Evolutionary conservation across 2,329 filamentous ascomycete species (phyloP).

Genomic region (Fusarium graminum): DNA sequence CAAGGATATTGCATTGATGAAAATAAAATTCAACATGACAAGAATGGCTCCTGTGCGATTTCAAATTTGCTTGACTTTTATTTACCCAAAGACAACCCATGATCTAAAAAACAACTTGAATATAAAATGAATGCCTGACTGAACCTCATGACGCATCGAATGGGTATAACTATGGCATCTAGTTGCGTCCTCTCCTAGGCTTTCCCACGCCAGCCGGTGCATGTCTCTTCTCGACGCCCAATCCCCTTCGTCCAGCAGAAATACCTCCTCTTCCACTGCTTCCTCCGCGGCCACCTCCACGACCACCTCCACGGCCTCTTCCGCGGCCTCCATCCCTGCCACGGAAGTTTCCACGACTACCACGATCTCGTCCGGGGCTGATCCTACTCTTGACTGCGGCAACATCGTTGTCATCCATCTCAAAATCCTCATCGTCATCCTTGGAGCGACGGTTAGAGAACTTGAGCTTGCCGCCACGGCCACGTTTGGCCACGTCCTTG

Average conservation of each 20-base stretch:
- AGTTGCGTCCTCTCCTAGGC: conserved; percentile 53
- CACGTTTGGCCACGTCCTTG: conserved; percentile 73
- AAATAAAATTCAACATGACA: conserved; percentile 1
- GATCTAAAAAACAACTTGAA: conserved; percentile 41
- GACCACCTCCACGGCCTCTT: conserved; percentile 53
- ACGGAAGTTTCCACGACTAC: conserved; percentile 53
- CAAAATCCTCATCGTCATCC: conserved; percentile 63
- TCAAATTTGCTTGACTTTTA: conserved; percentile 36
- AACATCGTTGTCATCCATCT: conserved; percentile 67
- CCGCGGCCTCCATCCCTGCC: conserved; percentile 50
- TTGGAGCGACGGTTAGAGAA: conserved; percentile 73
- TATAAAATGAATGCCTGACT: conserved; percentile 44
- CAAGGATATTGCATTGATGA: background rate
- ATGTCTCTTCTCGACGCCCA: conserved; percentile 64
- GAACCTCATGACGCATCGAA: conserved; percentile 46
- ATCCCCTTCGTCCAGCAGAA: conserved; percentile 60
- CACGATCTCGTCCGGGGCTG: conserved; percentile 55
- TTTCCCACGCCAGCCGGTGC: conserved; percentile 61
- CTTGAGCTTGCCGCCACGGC: conserved; percentile 76
- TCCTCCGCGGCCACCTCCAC: conserved; percentile 50
- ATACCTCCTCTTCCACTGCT: conserved; percentile 63
- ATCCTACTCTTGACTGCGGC: conserved; percentile 66
- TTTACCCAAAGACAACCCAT: conserved; percentile 33
- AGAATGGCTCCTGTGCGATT: background rate
- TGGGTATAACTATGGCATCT: conserved; percentile 49